Evolutionary conservation across 805 yeast genomes (phyloP).

Genomic region (Teunomyces pallodes): DNA sequence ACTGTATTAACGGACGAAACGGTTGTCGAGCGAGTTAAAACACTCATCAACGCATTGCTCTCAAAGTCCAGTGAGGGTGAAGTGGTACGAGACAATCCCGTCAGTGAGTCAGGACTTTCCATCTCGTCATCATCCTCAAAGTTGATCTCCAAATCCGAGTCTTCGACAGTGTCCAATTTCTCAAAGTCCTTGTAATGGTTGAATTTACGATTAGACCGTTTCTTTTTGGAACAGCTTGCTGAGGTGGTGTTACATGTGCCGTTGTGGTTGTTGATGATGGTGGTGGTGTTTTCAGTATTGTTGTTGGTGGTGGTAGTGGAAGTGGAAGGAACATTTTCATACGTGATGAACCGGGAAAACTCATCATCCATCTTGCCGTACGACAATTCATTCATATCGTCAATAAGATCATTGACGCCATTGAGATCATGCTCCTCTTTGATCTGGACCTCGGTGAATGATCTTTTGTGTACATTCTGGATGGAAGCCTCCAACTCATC

Average conservation of each 20-base stretch:
- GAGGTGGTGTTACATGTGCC: too few relatives aligned
- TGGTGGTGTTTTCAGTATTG: not conserved
- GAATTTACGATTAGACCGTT: conserved; percentile 7
- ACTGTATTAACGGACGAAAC: conserved; percentile 21
- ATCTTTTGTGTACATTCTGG: conserved; percentile 14
- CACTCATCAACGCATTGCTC: conserved; percentile 35
- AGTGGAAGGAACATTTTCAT: conserved; percentile 7
- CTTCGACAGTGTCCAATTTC: conserved; percentile 14
- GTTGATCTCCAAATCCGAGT: conserved; percentile 19
- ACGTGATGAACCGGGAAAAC: not conserved
- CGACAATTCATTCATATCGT: conserved; percentile 27
- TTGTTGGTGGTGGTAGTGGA: conserved; percentile 3
- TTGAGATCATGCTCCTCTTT: conserved; percentile 16
- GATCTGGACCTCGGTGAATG: conserved; percentile 18
- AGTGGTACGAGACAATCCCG: conserved; percentile 35
- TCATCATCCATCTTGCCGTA: conserved; percentile 10
- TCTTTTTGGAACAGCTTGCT: conserved; percentile 4
- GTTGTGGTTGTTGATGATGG: too few relatives aligned
- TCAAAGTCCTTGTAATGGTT: conserved; percentile 15
- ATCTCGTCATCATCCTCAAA: conserved; percentile 25
- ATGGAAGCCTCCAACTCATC: conserved; percentile 5
- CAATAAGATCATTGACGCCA: conserved; percentile 26
- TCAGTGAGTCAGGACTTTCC: conserved; percentile 16
- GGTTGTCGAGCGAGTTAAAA: conserved; percentile 42
- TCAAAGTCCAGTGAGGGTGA: conserved; percentile 35